phyloP scores from a whole-genome alignment of 345 rosid species.

The Psidium guajava region DNA sequence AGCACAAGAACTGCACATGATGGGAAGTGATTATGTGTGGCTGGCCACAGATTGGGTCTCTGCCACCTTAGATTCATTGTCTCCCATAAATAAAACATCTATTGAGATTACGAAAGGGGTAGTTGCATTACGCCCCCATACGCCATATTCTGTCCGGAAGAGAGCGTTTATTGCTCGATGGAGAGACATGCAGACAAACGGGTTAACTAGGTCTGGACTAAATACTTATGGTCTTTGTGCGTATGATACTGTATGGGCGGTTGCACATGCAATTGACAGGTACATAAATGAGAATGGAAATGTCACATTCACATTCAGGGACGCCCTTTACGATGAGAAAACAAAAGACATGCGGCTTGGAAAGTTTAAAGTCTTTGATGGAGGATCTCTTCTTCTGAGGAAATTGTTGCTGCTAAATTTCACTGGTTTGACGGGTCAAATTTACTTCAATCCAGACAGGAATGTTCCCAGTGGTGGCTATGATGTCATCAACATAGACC shows the following conservation, averaged over 20 bases:
- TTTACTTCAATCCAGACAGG: conserved; percentile 42
- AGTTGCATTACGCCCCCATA: conserved; percentile 63
- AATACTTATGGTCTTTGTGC: conserved; percentile 65
- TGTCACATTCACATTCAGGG: conserved; percentile 42
- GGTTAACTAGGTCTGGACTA: conserved; percentile 27
- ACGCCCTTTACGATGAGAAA: conserved; percentile 15
- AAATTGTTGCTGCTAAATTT: conserved; percentile 51
- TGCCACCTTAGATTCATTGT: conserved; percentile 52
- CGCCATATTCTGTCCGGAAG: conserved; percentile 40
- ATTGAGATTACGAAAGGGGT: conserved; percentile 44
- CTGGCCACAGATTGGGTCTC: conserved; percentile 90
- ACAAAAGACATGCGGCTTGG: conserved; percentile 24
- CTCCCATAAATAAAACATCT: conserved; percentile 14
- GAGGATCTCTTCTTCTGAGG: conserved; percentile 35
- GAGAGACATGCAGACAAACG: conserved; percentile 32
- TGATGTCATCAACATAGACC: conserved; percentile 60
- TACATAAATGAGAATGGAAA: conserved; percentile 35
- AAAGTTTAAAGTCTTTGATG: conserved; percentile 46
- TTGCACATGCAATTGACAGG: conserved; percentile 49
- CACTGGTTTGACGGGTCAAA: conserved; percentile 62
- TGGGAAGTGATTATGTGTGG: conserved; percentile 65
- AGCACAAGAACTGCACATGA: conserved; percentile 61
- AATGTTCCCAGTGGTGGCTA: conserved; percentile 39
- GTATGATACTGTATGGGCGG: conserved; percentile 81
- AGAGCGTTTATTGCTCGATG: conserved; percentile 32